phyloP scores from a whole-genome alignment of 108 stramenopile genomes.

The Nannochloropsis salina region DNA sequence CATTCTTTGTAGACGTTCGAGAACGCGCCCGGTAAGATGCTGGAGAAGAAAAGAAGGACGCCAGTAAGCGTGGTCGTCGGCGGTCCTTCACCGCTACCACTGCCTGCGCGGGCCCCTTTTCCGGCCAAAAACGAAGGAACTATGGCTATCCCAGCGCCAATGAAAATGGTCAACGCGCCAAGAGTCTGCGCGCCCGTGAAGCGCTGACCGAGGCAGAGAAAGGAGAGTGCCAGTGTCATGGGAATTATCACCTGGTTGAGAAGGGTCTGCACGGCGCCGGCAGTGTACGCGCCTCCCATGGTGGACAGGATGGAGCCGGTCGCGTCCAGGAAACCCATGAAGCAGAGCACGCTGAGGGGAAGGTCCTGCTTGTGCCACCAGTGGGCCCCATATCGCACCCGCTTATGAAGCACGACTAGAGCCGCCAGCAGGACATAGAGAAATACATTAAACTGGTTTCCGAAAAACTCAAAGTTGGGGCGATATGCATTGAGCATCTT shows the following conservation, averaged over 20 bases:
- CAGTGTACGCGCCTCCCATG: slow-evolving; percentile 34
- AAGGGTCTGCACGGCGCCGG: slow-evolving; percentile 35
- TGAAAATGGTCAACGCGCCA: slow-evolving; percentile 29
- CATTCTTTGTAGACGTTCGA: slow-evolving; percentile 43
- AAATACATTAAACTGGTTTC: slow-evolving; percentile 9
- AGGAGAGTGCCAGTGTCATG: slow-evolving; percentile 23
- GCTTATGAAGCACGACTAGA: background rate
- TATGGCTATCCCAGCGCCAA: slow-evolving; percentile 22
- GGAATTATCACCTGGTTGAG: slow-evolving; percentile 39
- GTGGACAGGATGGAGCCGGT: slow-evolving; percentile 30
- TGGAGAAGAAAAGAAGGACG: slow-evolving; percentile 24
- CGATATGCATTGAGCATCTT: slow-evolving; percentile 17
- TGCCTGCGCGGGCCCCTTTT: background rate
- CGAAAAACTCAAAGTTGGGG: slow-evolving; percentile 11
- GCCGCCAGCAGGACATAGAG: background rate
- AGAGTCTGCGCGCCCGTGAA: slow-evolving; percentile 27
- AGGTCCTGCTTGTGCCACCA: slow-evolving; percentile 7
- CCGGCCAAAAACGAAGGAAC: slow-evolving; percentile 22
- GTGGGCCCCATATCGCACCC: background rate
- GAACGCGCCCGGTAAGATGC: slow-evolving; percentile 30
- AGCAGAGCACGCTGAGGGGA: background rate
- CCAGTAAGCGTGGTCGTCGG: background rate
- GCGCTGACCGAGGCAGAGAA: background rate
- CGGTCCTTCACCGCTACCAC: background rate
- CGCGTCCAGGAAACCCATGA: slow-evolving; percentile 35